A percentile compares a stretch with the other conserved stretches of the same genome.
Evolutionary conservation across 345 rosid species (phyloP).

Genomic region (Salix viminalis): DNA sequence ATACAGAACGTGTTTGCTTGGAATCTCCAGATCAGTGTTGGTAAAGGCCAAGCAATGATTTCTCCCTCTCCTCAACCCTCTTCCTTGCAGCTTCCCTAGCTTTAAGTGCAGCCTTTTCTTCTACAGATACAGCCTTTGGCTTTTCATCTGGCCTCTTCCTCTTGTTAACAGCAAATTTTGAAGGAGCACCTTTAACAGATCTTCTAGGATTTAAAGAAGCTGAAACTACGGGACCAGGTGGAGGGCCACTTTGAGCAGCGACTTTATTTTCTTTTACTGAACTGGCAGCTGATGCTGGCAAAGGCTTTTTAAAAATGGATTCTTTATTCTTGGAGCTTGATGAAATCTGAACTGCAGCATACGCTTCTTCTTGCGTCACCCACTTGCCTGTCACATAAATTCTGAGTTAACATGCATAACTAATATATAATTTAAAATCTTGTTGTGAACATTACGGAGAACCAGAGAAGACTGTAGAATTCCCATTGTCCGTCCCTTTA

Average conservation of each 20-base stretch:
- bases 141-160: constrained; percentile 64
- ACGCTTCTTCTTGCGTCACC: constrained; percentile 85
- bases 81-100: constrained; percentile 94
- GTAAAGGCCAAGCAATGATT: constrained; percentile 82
- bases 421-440: constrained; percentile 1
- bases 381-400: constrained; percentile 63
- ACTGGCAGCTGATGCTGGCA: constrained; percentile 26
- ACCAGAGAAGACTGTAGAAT: neutral
- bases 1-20: constrained; percentile 8
- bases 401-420: constrained; percentile 5
- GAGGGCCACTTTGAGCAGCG: constrained; percentile 31
- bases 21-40: constrained; percentile 40
- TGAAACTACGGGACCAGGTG: constrained; percentile 63
- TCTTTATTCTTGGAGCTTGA: constrained; percentile 36
- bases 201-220: constrained; percentile 59
- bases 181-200: constrained; percentile 60
- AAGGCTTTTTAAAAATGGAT: constrained; percentile 38
- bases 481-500: constrained; percentile 14
- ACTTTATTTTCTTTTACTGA: constrained; percentile 29
- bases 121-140: constrained; percentile 61
- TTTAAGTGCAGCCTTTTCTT: constrained; percentile 78
- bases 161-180: constrained; percentile 58
- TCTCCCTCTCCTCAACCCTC: constrained; percentile 90
- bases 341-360: constrained; percentile 39
- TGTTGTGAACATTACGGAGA: neutral